A percentile compares a stretch with the other conserved stretches of the same genome.
Conservation (phyloP, 2,329 filamentous ascomycete genomes). For the Pseudogymnoascus sp. region DNA sequence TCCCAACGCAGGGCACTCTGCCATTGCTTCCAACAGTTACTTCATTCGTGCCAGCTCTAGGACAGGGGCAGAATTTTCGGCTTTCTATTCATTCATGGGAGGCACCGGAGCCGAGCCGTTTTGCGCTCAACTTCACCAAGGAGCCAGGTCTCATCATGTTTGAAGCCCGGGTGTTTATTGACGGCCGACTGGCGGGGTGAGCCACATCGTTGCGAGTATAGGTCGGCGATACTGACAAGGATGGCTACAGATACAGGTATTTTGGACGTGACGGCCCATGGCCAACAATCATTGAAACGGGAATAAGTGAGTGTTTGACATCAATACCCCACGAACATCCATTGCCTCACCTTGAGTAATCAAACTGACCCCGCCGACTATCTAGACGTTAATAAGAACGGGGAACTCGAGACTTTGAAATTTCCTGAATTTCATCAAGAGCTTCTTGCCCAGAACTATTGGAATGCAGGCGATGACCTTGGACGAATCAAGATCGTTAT, state of each 20-base stretch:
- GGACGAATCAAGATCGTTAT: conserved; percentile 72
- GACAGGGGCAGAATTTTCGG: conserved; percentile 52
- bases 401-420: conserved; percentile 52
- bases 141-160: conserved; percentile 51
- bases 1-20: conserved; percentile 33
- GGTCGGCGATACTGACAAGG: conserved; percentile 22
- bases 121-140: conserved; percentile 49
- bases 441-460: conserved; percentile 60
- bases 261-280: conserved; percentile 43
- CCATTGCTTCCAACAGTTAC: conserved; percentile 58
- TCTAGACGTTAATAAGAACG: conserved; percentile 30
- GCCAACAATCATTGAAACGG: conserved; percentile 39
- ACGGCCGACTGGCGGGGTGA: conserved; percentile 58
- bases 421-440: conserved; percentile 69
- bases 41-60: conserved; percentile 62
- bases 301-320: conserved; percentile 35
- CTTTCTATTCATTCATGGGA: conserved; percentile 72
- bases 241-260: conserved; percentile 47
- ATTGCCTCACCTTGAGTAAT: neutral
- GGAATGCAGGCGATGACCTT: conserved; percentile 62
- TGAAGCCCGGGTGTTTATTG: conserved; percentile 60
- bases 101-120: conserved; percentile 50
- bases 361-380: neutral
- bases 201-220: conserved; percentile 7
- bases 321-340: neutral